Conservation (phyloP, 768 basidiomycete species). For the Sistotremastrum niveocremeum region DNA sequence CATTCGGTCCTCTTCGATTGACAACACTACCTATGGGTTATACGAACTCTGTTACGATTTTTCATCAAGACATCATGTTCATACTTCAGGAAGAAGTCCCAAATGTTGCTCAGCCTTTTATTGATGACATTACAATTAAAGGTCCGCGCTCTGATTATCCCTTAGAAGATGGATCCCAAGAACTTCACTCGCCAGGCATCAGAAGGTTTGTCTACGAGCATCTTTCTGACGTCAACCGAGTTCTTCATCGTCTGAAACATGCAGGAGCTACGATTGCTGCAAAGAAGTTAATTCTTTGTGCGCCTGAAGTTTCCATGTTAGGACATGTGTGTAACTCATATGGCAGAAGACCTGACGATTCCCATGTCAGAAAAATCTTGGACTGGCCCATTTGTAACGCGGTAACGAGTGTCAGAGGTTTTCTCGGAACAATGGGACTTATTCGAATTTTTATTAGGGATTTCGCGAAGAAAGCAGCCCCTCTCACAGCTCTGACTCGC, state of each 20-base stretch:
- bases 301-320: slow-evolving; percentile 5
- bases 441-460: slow-evolving; percentile 11
- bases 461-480: slow-evolving; percentile 11
- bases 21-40: slow-evolving; percentile 7
- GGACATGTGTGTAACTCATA: slow-evolving; percentile 16
- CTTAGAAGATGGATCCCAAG: background rate
- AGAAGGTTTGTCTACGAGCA: background rate
- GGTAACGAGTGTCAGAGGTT: slow-evolving; percentile 13
- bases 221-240: background rate
- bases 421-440: slow-evolving; percentile 13
- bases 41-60: slow-evolving; percentile 5
- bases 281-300: slow-evolving; percentile 10
- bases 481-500: slow-evolving; percentile 9
- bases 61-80: slow-evolving; percentile 20
- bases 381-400: slow-evolving; percentile 11
- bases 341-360: slow-evolving; percentile 17
- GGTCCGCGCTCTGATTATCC: slow-evolving; percentile 4
- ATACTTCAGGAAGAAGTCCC: slow-evolving; percentile 20
- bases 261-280: slow-evolving; percentile 2
- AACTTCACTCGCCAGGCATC: background rate
- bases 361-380: slow-evolving; percentile 12
- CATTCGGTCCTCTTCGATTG: slow-evolving; percentile 3
- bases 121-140: slow-evolving; percentile 20
- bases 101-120: slow-evolving; percentile 13
- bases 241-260: slow-evolving; percentile 8